A percentile compares a stretch with the other conserved stretches of the same genome.
These are phyloP conservation scores for Fusarium newnesense DNA, from an alignment of 2,329 filamentous ascomycete genomes.

Conservation along the genomic window DNA sequence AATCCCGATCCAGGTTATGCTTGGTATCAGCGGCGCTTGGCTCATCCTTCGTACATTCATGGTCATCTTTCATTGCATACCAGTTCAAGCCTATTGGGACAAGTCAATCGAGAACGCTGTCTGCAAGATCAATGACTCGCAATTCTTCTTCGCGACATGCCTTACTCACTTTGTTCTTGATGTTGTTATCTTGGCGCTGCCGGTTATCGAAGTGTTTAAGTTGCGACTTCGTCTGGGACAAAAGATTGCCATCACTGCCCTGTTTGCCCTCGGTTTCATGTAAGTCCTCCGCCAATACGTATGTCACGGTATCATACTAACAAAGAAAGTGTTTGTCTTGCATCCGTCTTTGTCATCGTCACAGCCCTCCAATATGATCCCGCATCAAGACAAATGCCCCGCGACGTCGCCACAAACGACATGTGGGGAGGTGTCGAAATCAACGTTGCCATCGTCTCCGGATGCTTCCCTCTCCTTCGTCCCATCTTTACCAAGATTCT, in stretches of 20 bases:
- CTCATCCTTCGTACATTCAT: slow-evolving; percentile 47
- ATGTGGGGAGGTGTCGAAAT: slow-evolving; percentile 38
- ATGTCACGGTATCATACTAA: not conserved
- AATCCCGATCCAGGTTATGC: slow-evolving; percentile 42
- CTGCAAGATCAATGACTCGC: slow-evolving; percentile 47
- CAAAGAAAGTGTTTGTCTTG: slow-evolving; percentile 27
- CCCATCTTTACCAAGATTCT: slow-evolving; percentile 38
- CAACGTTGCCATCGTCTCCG: slow-evolving; percentile 39
- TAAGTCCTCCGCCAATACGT: slow-evolving; percentile 7
- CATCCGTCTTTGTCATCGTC: slow-evolving; percentile 30
- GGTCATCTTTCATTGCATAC: slow-evolving; percentile 49
- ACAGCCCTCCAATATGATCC: slow-evolving; percentile 29
- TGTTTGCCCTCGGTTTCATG: slow-evolving; percentile 46
- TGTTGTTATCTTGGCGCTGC: slow-evolving; percentile 46
- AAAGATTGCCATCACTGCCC: slow-evolving; percentile 43
- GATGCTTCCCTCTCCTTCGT: slow-evolving; percentile 39
- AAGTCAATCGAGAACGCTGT: slow-evolving; percentile 38
- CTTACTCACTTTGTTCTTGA: slow-evolving; percentile 48
- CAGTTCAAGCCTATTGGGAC: slow-evolving; percentile 50
- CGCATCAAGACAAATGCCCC: slow-evolving; percentile 34
- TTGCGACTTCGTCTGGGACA: slow-evolving; percentile 44
- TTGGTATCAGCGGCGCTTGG: slow-evolving; percentile 41
- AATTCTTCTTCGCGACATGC: slow-evolving; percentile 49
- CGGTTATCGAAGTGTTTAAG: slow-evolving; percentile 46
- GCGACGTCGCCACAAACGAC: slow-evolving; percentile 28